phyloP scores from a whole-genome alignment of 2,329 filamentous ascomycete species.

The Xylariaceae sp. region DNA sequence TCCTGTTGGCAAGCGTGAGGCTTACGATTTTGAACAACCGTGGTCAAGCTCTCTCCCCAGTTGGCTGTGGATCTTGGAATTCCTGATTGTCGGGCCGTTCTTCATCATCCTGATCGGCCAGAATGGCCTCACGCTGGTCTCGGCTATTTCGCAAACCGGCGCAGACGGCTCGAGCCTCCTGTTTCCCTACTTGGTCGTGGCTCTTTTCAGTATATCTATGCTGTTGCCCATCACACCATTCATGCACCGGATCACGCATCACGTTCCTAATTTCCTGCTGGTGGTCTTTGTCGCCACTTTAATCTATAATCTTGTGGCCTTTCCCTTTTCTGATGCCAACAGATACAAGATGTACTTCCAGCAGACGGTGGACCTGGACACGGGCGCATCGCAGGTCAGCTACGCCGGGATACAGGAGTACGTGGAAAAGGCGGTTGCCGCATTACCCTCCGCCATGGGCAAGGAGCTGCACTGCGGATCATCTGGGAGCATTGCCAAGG shows the following conservation, averaged over 20 bases:
- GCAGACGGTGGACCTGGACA: constrained; percentile 71
- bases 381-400: constrained; percentile 60
- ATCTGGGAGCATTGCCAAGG: constrained; percentile 28
- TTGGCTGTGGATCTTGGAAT: constrained; percentile 85
- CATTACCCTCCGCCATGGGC: constrained; percentile 63
- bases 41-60: constrained; percentile 76
- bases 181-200: constrained; percentile 63
- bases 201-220: constrained; percentile 60
- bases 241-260: constrained; percentile 76
- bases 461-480: constrained; percentile 47
- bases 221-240: constrained; percentile 75
- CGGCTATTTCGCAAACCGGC: constrained; percentile 70
- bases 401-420: constrained; percentile 63
- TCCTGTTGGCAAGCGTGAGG: constrained; percentile 21
- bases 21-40: constrained; percentile 67
- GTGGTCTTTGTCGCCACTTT: constrained; percentile 66
- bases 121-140: constrained; percentile 63
- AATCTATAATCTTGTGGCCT: constrained; percentile 78
- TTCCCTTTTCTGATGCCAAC: constrained; percentile 75
- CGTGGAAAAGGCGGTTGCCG: constrained; percentile 56
- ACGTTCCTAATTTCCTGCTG: constrained; percentile 71
- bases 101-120: constrained; percentile 71
- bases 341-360: constrained; percentile 83
- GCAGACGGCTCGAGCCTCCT: constrained; percentile 72
- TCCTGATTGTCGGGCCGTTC: constrained; percentile 72